Evolutionary conservation across 1,139 yeast species (phyloP).

Genomic region (Scheffersomyces titani): DNA sequence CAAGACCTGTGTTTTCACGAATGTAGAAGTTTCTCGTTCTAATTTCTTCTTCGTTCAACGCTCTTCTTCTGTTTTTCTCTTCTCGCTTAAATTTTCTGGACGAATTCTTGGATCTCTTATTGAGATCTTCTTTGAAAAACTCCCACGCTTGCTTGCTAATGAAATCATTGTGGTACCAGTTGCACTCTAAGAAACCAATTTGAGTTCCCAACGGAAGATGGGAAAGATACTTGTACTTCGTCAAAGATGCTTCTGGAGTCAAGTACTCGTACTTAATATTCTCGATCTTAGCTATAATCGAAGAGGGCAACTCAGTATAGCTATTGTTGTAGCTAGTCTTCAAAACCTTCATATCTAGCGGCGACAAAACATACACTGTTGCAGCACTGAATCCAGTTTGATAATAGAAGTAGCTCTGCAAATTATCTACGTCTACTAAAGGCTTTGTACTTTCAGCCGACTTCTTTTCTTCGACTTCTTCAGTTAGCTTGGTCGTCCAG

Average conservation of each 20-base stretch:
- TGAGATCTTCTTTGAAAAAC: constrained; percentile 59
- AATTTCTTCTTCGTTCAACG: constrained; percentile 63
- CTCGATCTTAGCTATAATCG: constrained; percentile 63
- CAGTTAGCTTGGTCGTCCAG: constrained; percentile 29
- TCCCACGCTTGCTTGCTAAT: constrained; percentile 53
- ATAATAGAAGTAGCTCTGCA: constrained; percentile 46
- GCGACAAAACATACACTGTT: constrained; percentile 68
- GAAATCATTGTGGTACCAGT: constrained; percentile 60
- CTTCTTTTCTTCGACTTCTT: constrained; percentile 1
- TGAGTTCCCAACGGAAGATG: constrained; percentile 87
- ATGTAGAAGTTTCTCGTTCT: constrained; percentile 58
- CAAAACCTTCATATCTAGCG: constrained; percentile 76
- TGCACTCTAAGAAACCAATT: constrained; percentile 80
- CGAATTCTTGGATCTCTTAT: constrained; percentile 57
- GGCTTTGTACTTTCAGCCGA: neutral
- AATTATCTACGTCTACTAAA: neutral
- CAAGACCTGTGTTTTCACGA: constrained; percentile 47
- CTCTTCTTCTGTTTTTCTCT: constrained; percentile 61
- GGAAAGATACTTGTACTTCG: constrained; percentile 70
- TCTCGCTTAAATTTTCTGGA: constrained; percentile 60
- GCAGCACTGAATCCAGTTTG: constrained; percentile 74
- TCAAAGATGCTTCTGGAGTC: constrained; percentile 51
- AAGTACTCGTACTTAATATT: constrained; percentile 68
- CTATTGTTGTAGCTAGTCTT: constrained; percentile 57
- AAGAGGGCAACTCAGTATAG: constrained; percentile 68